Evolutionary conservation across 768 basidiomycete species (phyloP).

Genomic region (Macrocybe gigantea): DNA sequence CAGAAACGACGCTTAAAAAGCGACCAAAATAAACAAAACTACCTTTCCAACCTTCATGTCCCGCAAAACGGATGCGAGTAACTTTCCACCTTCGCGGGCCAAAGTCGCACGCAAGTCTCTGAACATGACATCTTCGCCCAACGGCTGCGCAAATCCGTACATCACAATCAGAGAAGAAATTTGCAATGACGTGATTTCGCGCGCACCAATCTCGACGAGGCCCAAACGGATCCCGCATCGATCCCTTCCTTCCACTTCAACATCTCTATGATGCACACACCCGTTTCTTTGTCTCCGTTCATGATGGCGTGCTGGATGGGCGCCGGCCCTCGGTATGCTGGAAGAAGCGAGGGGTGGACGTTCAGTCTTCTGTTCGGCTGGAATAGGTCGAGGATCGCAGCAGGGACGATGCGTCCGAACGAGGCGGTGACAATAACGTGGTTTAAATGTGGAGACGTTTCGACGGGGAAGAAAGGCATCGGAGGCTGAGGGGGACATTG

Average conservation of each 20-base stretch:
- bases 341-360: constrained; percentile 86
- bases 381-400: constrained; percentile 57
- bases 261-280: constrained; percentile 81
- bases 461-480: constrained; percentile 3
- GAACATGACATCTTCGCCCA: constrained; percentile 51
- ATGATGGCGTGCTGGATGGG: constrained; percentile 83
- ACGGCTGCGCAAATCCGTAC: constrained; percentile 29
- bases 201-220: constrained; percentile 45
- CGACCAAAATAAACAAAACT: constrained; percentile 6
- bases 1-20: constrained; percentile 1
- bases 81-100: constrained; percentile 56
- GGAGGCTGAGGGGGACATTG: constrained; percentile 35
- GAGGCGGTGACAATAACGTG: constrained; percentile 83
- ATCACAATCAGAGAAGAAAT: background rate
- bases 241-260: constrained; percentile 62
- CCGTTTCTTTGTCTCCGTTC: constrained; percentile 61
- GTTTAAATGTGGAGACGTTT: constrained; percentile 19
- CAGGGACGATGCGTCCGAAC: constrained; percentile 81
- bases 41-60: constrained; percentile 56
- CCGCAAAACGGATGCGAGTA: constrained; percentile 68
- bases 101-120: constrained; percentile 48
- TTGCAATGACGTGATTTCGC: background rate
- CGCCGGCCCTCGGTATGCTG: constrained; percentile 83
- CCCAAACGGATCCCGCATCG: constrained; percentile 76
- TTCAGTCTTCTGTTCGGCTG: constrained; percentile 59